phyloP scores from a whole-genome alignment of 2,329 filamentous ascomycete species.

The Microdochium bolleyi region DNA sequence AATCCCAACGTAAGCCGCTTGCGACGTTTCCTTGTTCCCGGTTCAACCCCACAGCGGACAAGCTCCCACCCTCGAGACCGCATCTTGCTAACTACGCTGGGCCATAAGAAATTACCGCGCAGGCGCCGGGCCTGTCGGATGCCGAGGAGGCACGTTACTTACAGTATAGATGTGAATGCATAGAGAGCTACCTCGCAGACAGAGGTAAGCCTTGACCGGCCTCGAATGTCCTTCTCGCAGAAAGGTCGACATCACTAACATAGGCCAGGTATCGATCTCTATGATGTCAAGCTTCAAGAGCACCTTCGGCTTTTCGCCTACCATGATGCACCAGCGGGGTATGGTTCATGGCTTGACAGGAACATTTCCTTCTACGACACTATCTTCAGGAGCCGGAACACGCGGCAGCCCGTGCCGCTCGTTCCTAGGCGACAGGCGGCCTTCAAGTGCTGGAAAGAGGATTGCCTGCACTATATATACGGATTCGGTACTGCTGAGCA shows the following conservation, averaged over 20 bases:
- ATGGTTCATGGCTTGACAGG: constrained; percentile 42
- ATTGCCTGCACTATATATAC: constrained; percentile 50
- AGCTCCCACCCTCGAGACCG: constrained; percentile 8
- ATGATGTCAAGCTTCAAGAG: constrained; percentile 29
- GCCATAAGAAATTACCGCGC: constrained; percentile 26
- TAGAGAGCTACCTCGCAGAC: constrained; percentile 42
- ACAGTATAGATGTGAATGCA: constrained; percentile 51
- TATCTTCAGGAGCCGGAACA: constrained; percentile 30
- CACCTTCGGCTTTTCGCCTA: constrained; percentile 24
- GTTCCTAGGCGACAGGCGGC: constrained; percentile 27
- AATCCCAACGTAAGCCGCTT: constrained; percentile 38
- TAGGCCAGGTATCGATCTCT: constrained; percentile 31
- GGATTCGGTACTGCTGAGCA: constrained; percentile 43
- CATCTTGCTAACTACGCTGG: constrained; percentile 9
- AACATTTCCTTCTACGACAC: constrained; percentile 42
- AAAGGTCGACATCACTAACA: constrained; percentile 4
- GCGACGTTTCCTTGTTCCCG: constrained; percentile 3
- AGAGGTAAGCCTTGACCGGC: constrained; percentile 27
- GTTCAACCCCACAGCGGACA: constrained; percentile 11
- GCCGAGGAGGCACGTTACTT: constrained; percentile 48
- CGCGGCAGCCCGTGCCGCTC: constrained; percentile 26
- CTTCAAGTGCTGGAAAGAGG: constrained; percentile 47
- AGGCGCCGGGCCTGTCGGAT: constrained; percentile 40
- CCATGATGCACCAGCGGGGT: constrained; percentile 37
- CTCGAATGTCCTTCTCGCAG: constrained; percentile 1